Conservation (phyloP, 108 stramenopile genomes). For the Pseudonitzschia multistriata region DNA sequence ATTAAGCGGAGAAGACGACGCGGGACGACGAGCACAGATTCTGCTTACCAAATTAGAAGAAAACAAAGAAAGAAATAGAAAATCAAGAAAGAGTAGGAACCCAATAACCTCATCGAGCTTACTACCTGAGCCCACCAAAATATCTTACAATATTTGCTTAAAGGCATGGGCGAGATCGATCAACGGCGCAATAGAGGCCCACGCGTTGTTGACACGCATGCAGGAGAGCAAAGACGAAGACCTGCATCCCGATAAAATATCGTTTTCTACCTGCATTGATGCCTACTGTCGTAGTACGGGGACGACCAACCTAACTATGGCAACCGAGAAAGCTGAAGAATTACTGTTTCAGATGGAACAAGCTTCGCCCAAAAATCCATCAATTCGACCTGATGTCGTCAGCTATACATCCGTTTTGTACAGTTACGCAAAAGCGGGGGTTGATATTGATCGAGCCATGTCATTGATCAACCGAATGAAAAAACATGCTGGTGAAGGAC, state of each 20-base stretch:
- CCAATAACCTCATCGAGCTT: not conserved
- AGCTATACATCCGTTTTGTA: slow-evolving; percentile 41
- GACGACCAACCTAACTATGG: slow-evolving; percentile 6
- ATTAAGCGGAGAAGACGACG: slow-evolving; percentile 39
- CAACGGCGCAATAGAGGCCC: slow-evolving; percentile 44
- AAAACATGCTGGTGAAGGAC: slow-evolving; percentile 25
- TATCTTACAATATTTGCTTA: slow-evolving; percentile 48
- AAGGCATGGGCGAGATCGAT: slow-evolving; percentile 60
- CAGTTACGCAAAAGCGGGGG: slow-evolving; percentile 21
- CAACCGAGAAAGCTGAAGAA: slow-evolving; percentile 27
- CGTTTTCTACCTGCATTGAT: slow-evolving; percentile 61
- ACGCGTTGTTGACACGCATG: slow-evolving; percentile 53
- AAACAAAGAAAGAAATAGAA: slow-evolving; percentile 9
- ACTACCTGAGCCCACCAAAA: slow-evolving; percentile 23
- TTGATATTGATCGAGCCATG: slow-evolving; percentile 12
- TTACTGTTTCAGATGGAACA: slow-evolving; percentile 36
- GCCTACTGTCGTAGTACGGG: slow-evolving; percentile 34
- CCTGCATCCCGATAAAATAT: slow-evolving; percentile 51
- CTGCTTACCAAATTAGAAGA: slow-evolving; percentile 56
- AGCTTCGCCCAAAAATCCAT: slow-evolving; percentile 19
- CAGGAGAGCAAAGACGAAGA: slow-evolving; percentile 30
- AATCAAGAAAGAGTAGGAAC: not conserved
- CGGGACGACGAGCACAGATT: slow-evolving; percentile 45
- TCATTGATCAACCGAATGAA: slow-evolving; percentile 28
- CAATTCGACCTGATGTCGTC: slow-evolving; percentile 40